phyloP scores from a whole-genome alignment of 164 flowering plant genomes.

The Aristolochia californica region DNA sequence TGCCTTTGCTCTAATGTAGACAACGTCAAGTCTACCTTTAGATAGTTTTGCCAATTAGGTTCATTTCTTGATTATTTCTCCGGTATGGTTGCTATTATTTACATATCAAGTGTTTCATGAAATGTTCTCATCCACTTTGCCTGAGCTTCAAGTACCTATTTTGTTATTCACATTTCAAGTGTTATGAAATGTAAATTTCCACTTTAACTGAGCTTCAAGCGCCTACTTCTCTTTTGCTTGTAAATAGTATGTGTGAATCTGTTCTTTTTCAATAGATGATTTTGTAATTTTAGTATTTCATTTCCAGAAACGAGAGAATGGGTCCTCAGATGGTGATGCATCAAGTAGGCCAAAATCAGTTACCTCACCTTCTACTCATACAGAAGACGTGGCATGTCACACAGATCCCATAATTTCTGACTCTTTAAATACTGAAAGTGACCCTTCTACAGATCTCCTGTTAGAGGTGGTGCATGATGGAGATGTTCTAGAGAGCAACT shows the following conservation, averaged over 20 bases:
- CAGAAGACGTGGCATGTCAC: conserved; percentile 46
- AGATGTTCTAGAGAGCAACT: conserved; percentile 41
- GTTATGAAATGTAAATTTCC: no score
- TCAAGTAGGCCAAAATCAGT: conserved; percentile 77
- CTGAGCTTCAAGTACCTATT: no score
- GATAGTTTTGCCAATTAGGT: not conserved
- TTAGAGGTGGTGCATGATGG: conserved; percentile 41
- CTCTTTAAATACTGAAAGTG: conserved; percentile 46
- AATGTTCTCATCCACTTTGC: no score
- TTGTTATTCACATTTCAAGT: no score
- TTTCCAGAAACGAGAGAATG: conserved; percentile 78
- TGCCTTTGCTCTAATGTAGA: no score
- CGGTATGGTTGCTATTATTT: no score
- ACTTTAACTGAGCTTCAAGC: not conserved
- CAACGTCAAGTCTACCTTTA: not conserved
- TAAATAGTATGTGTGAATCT: no score
- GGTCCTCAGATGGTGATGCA: conserved; percentile 58
- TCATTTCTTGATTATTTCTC: not conserved
- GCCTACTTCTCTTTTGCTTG: not conserved
- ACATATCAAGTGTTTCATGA: no score
- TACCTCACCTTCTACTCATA: conserved; percentile 81
- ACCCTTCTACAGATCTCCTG: conserved; percentile 43
- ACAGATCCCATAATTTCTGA: conserved; percentile 56
- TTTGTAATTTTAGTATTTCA: not conserved
- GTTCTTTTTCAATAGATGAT: not conserved